Evolutionary conservation across 192 early-diverging fungal species (phyloP).

Genomic region (Spizellomyces punctatus): DNA sequence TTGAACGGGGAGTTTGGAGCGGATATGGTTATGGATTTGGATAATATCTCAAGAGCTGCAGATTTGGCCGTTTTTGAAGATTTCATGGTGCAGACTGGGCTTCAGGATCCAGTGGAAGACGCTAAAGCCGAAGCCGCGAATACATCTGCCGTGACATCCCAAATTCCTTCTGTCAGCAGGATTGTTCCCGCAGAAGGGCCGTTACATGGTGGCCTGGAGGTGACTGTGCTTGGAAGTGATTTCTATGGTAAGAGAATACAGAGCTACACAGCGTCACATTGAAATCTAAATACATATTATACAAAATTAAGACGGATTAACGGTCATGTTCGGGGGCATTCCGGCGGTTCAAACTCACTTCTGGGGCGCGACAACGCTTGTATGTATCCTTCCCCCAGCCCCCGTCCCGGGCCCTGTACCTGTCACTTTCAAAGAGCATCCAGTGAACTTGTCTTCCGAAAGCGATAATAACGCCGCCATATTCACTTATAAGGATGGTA

Average conservation of each 20-base stretch:
- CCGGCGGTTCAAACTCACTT: constrained; percentile 75
- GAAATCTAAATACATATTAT: background rate
- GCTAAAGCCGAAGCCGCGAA: background rate
- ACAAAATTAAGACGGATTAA: constrained; percentile 52
- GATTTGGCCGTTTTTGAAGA: background rate
- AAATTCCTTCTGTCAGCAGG: constrained; percentile 51
- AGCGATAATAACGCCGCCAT: constrained; percentile 21
- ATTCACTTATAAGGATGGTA: constrained; percentile 56
- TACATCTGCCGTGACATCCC: background rate
- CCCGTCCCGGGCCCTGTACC: constrained; percentile 72
- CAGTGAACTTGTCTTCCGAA: constrained; percentile 12
- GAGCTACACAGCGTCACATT: background rate
- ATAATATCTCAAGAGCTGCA: background rate
- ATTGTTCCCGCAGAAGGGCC: constrained; percentile 86
- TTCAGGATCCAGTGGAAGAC: background rate
- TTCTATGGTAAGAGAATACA: constrained; percentile 52
- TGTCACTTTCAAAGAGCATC: constrained; percentile 46
- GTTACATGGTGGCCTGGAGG: constrained; percentile 79
- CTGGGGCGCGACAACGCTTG: constrained; percentile 76
- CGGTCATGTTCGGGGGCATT: constrained; percentile 77
- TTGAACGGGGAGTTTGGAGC: background rate
- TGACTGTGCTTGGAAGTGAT: constrained; percentile 80
- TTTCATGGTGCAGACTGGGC: background rate
- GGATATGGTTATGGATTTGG: background rate
- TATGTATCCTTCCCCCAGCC: constrained; percentile 82